phyloP scores from a whole-genome alignment of 78 protist genomes.

The Emiliania huxleyi region DNA sequence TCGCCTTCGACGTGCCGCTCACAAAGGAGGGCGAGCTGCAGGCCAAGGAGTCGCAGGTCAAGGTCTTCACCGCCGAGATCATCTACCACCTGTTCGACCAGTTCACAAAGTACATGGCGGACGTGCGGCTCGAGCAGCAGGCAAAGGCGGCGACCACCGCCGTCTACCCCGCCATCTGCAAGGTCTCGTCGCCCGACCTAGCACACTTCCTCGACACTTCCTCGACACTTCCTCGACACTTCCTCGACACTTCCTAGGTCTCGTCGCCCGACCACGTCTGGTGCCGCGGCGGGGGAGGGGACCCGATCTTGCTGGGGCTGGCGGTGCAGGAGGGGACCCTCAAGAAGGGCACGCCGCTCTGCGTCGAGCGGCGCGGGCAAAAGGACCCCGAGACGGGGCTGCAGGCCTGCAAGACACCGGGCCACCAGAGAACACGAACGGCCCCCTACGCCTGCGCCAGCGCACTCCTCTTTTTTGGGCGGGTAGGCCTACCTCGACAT shows the following conservation, averaged over 20 bases:
- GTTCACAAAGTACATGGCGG: slow-evolving; percentile 82
- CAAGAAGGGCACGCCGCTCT: slow-evolving; percentile 86
- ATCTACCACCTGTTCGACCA: slow-evolving; percentile 94
- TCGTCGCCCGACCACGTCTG: slow-evolving; percentile 35
- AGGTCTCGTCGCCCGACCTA: slow-evolving; percentile 57
- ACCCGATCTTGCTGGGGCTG: slow-evolving; percentile 95
- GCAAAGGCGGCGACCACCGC: slow-evolving; percentile 53
- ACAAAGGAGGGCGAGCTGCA: slow-evolving; percentile 71
- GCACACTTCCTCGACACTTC: too few species aligned
- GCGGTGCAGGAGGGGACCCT: slow-evolving; percentile 86
- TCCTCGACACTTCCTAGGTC: too few species aligned
- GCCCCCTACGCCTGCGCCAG: neutral
- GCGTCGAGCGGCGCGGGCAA: slow-evolving; percentile 33
- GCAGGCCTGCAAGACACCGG: neutral
- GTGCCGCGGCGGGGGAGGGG: slow-evolving; percentile 55
- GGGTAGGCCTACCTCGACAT: slow-evolving; percentile 59
- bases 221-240: too few species aligned
- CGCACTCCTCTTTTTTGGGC: neutral
- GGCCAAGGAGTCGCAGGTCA: slow-evolving; percentile 85
- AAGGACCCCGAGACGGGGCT: neutral
- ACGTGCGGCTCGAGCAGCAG: slow-evolving; percentile 25
- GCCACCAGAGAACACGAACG: neutral
- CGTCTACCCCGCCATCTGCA: slow-evolving; percentile 72
- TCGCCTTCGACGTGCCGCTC: slow-evolving; percentile 94
- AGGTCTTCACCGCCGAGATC: slow-evolving; percentile 88